Evolutionary conservation across 1,284 basidiomycete species (phyloP).

Genomic region (Leccinum holopus): DNA sequence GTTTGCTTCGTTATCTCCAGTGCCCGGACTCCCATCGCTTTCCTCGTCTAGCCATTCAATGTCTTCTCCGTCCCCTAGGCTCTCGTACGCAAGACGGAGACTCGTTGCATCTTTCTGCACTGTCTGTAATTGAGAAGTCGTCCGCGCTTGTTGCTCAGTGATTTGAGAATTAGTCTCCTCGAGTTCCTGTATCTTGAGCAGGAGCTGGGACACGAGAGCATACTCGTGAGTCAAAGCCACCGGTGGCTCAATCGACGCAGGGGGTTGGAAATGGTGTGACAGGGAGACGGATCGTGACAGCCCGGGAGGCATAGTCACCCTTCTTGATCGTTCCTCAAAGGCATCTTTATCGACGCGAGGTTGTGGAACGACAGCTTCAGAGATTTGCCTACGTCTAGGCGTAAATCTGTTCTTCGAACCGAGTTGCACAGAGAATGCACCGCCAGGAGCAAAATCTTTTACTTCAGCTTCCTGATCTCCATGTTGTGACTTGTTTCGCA

Average conservation of each 20-base stretch:
- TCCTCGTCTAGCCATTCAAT: constrained; percentile 38
- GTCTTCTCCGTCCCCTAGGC: constrained; percentile 56
- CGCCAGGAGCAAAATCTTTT: constrained; percentile 64
- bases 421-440: constrained; percentile 38
- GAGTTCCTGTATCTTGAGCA: constrained; percentile 77
- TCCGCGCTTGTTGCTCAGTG: constrained; percentile 61
- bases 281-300: constrained; percentile 30
- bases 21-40: constrained; percentile 33
- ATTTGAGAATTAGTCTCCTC: constrained; percentile 75
- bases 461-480: constrained; percentile 34
- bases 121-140: constrained; percentile 57
- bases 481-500: constrained; percentile 41
- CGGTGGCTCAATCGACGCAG: constrained; percentile 17
- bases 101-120: constrained; percentile 70
- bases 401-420: constrained; percentile 22
- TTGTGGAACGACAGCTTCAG: constrained; percentile 25
- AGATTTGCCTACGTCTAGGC: constrained; percentile 29
- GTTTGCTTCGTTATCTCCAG: constrained; percentile 24
- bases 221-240: constrained; percentile 40
- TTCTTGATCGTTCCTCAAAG: constrained; percentile 23
- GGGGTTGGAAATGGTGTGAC: constrained; percentile 22
- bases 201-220: constrained; percentile 65
- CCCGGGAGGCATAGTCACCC: constrained; percentile 14
- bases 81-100: constrained; percentile 71
- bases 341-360: constrained; percentile 4